Percentiles rank a stretch among this genome's conserved stretches.
phyloP scores from a whole-genome alignment of 768 basidiomycete genomes.

The Leucocoprinus birnbaumii region DNA sequence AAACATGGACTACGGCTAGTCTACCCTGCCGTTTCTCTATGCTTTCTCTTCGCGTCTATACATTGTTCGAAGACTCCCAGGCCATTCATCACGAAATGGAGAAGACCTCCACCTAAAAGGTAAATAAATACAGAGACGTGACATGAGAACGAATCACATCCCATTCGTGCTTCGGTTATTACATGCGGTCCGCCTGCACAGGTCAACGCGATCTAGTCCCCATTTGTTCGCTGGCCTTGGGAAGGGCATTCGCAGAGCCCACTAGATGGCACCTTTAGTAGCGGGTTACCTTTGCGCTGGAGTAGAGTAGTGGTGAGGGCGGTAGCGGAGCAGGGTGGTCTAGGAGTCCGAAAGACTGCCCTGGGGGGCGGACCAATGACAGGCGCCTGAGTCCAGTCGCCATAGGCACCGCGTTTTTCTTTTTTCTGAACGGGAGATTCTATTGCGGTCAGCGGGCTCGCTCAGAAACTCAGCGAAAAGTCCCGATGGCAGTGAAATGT shows the following conservation, averaged over 20 bases:
- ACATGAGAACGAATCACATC: conserved; percentile 3
- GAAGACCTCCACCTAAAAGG: conserved; percentile 4
- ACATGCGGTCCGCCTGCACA: background rate
- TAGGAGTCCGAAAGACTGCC: too few species aligned
- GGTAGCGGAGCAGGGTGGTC: too few species aligned
- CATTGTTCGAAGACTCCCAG: background rate
- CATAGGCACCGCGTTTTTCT: too few species aligned
- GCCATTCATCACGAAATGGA: conserved; percentile 5
- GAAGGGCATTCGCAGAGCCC: too few species aligned
- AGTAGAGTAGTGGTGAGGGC: too few species aligned
- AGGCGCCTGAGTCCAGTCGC: too few species aligned
- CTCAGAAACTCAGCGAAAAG: background rate
- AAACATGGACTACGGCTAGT: too few species aligned
- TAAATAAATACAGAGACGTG: background rate
- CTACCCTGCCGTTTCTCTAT: background rate
- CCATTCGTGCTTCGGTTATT: conserved; percentile 1
- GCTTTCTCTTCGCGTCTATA: background rate
- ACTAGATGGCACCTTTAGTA: too few species aligned
- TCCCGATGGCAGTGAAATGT: background rate
- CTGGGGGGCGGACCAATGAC: too few species aligned
- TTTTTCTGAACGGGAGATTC: background rate
- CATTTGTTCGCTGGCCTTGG: too few species aligned
- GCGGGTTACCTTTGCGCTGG: too few species aligned
- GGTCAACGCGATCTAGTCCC: too few species aligned
- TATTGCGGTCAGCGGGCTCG: background rate